These are phyloP conservation scores for Xylariaceae sp. DNA, from an alignment of 2,329 filamentous ascomycete genomes.

Conservation along the genomic window DNA sequence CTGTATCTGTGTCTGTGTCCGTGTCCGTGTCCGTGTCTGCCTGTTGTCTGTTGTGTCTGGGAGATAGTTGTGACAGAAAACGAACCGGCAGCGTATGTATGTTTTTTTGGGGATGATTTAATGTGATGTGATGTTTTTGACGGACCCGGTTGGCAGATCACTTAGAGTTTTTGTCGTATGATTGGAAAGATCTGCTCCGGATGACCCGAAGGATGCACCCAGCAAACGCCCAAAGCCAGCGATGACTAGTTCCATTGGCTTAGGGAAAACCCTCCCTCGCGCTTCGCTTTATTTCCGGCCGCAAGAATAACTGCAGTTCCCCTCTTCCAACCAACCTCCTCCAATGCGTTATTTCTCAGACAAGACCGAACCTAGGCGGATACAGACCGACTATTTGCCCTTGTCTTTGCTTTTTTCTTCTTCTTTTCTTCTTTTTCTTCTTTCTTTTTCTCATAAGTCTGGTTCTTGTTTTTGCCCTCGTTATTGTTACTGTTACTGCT, in stretches of 20 bases:
- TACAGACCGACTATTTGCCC: not conserved
- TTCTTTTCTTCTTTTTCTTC: not conserved
- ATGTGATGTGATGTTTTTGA: conserved; percentile 13
- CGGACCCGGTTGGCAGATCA: conserved; percentile 17
- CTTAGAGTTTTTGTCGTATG: conserved; percentile 21
- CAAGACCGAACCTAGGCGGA: too few species aligned
- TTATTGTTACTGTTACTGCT: too few species aligned
- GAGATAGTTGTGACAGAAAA: not conserved
- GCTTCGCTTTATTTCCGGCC: not conserved
- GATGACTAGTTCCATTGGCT: not conserved
- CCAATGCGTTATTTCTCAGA: not conserved
- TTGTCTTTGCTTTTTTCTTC: not conserved
- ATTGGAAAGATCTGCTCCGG: conserved; percentile 24
- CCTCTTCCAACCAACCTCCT: not conserved
- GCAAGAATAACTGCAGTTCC: not conserved
- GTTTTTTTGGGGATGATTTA: conserved; percentile 19
- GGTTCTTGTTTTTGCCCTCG: too few species aligned
- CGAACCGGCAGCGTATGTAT: not conserved
- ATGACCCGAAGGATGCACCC: conserved; percentile 21
- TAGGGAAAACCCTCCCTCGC: not conserved
- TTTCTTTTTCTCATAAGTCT: too few species aligned
- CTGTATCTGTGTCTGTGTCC: not conserved
- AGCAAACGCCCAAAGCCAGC: not conserved
- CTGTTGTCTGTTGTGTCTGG: not conserved
- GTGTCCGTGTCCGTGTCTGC: not conserved